Evolutionary conservation across 257 asterid species (phyloP).

Genomic region (Echium plantagineum): DNA sequence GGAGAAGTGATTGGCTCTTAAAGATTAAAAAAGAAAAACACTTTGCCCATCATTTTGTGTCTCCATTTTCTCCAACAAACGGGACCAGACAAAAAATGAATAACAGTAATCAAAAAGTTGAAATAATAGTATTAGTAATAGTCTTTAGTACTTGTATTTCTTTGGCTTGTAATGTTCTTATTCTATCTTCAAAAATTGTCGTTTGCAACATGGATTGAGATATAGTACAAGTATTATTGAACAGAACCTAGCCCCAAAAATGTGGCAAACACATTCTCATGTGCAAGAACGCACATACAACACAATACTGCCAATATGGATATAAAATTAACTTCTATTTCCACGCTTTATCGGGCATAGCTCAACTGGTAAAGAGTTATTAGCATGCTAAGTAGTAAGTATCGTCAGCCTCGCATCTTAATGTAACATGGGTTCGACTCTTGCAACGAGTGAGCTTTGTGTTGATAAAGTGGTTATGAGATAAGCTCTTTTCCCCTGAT

Average conservation of each 20-base stretch:
- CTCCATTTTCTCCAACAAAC: conserved; percentile 23
- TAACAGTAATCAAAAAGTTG: conserved; percentile 30
- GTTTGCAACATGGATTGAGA: conserved; percentile 6
- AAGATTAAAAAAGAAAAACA: conserved; percentile 27
- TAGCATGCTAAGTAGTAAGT: too few relatives aligned
- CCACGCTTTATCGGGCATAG: too few relatives aligned
- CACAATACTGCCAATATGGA: conserved; percentile 4
- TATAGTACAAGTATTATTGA: conserved; percentile 14
- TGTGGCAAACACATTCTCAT: conserved; percentile 69
- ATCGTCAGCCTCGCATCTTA: too few relatives aligned
- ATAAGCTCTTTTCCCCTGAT: too few relatives aligned
- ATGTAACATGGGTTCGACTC: too few relatives aligned
- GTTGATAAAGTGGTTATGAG: too few relatives aligned
- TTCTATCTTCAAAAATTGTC: conserved; percentile 12
- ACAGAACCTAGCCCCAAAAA: conserved; percentile 25
- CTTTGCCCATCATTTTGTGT: conserved; percentile 66
- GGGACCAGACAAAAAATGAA: conserved; percentile 27
- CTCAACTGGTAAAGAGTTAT: too few relatives aligned
- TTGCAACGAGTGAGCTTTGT: too few relatives aligned
- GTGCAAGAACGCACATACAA: conserved; percentile 53
- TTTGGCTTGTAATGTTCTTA: conserved; percentile 4
- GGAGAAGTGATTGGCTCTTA: conserved; percentile 35
- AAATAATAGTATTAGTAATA: not conserved
- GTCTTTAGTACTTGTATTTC: too few relatives aligned
- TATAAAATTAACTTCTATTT: too few relatives aligned